Conservation (phyloP, 2,329 filamentous ascomycete species). For the Nemania abortiva region DNA sequence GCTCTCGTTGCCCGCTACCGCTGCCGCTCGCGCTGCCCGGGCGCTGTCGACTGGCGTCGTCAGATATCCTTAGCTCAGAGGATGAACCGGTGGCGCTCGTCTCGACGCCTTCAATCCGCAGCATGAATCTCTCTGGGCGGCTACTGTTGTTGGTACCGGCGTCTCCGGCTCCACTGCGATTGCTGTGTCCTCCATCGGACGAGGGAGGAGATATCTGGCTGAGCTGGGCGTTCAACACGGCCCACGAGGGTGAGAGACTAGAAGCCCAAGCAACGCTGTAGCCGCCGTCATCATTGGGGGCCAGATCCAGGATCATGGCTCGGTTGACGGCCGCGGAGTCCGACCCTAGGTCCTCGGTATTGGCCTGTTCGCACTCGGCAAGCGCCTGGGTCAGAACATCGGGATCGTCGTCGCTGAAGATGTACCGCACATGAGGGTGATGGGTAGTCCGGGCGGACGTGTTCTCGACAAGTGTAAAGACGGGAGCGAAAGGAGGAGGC, state of each 20-base stretch:
- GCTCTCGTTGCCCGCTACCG: slow-evolving; percentile 48
- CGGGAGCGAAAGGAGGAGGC: slow-evolving; percentile 72
- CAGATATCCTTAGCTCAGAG: slow-evolving; percentile 51
- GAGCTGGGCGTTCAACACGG: slow-evolving; percentile 63
- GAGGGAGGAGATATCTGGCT: slow-evolving; percentile 56
- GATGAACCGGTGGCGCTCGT: slow-evolving; percentile 52
- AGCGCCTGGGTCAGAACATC: slow-evolving; percentile 78
- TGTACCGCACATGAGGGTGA: slow-evolving; percentile 89
- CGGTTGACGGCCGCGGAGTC: slow-evolving; percentile 54
- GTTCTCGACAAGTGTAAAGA: slow-evolving; percentile 89
- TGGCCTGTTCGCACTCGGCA: slow-evolving; percentile 57
- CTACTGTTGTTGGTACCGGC: slow-evolving; percentile 35
- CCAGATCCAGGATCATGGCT: slow-evolving; percentile 68
- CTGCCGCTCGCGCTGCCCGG: slow-evolving; percentile 47
- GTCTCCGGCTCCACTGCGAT: slow-evolving; percentile 51
- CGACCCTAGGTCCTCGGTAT: slow-evolving; percentile 49
- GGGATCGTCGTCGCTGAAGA: slow-evolving; percentile 92
- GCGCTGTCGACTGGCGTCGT: slow-evolving; percentile 46
- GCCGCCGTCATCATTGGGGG: slow-evolving; percentile 55
- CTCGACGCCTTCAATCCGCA: slow-evolving; percentile 70
- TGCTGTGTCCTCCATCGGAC: slow-evolving; percentile 50
- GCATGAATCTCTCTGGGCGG: slow-evolving; percentile 64
- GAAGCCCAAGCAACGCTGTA: slow-evolving; percentile 75
- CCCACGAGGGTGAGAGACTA: slow-evolving; percentile 81
- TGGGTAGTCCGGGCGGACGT: slow-evolving; percentile 77